Evolutionary conservation across 306 rosid species (phyloP).

Genomic region (Ormosia emarginata): DNA sequence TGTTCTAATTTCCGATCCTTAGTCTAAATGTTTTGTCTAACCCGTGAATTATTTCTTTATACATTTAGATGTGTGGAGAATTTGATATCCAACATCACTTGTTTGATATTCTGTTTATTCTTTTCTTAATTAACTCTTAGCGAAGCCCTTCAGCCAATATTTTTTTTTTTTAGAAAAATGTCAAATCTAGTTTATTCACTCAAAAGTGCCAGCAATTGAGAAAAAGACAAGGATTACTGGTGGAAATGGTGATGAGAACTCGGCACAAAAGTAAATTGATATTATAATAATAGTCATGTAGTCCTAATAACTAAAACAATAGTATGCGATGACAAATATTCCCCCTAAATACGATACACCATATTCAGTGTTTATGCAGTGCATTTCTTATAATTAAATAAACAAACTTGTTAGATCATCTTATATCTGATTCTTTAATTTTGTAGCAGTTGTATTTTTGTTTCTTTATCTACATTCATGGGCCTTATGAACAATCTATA

Average conservation of each 20-base stretch:
- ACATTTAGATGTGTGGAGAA: background rate
- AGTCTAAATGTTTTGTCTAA: background rate
- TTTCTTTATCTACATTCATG: background rate
- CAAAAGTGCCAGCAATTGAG: background rate
- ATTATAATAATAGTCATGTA: background rate
- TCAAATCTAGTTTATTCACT: background rate
- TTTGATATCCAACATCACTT: background rate
- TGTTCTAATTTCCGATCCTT: background rate
- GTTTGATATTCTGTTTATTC: background rate
- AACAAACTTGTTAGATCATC: background rate
- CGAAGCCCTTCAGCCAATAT: too few species aligned
- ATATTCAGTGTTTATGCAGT: background rate
- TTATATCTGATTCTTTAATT: too few species aligned
- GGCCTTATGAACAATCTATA: background rate
- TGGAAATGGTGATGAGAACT: background rate
- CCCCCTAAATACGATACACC: background rate
- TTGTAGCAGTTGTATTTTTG: background rate
- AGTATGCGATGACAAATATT: background rate
- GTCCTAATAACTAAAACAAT: too few species aligned
- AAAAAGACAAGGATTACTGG: background rate
- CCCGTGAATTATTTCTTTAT: background rate
- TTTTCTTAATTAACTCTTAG: background rate
- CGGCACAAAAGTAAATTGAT: background rate
- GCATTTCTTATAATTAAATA: background rate
- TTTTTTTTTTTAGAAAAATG: too few species aligned